A percentile compares a stretch with the other conserved stretches of the same genome.
Conservation (phyloP, 2,329 filamentous ascomycete species). For the Fusarium bulbicola region DNA sequence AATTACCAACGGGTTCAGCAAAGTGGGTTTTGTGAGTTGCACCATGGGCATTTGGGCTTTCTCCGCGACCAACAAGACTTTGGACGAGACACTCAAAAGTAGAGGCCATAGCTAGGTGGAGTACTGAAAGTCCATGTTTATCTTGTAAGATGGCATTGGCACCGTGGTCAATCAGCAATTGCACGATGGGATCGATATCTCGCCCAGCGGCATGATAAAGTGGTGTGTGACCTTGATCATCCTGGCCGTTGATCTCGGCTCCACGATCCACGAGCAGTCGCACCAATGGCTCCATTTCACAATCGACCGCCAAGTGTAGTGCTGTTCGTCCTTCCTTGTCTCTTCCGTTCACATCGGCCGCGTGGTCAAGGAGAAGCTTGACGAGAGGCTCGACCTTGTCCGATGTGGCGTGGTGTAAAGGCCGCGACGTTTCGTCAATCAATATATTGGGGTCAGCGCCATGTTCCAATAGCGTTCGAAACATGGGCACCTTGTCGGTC, state of each 20-base stretch:
- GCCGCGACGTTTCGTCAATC: background rate
- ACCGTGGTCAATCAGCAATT: background rate
- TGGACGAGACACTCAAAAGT: background rate
- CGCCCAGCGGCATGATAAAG: background rate
- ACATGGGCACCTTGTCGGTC: background rate
- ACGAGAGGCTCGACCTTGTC: background rate
- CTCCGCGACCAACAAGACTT: background rate
- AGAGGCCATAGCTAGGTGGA: background rate
- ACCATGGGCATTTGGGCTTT: background rate
- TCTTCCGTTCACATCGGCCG: background rate
- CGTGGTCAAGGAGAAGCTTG: background rate
- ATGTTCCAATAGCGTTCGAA: background rate
- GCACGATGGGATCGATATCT: background rate
- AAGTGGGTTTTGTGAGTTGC: background rate
- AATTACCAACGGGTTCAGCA: background rate
- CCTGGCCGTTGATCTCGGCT: background rate
- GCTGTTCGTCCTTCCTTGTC: background rate
- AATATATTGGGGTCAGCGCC: background rate
- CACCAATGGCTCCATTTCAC: background rate
- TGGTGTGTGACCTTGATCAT: background rate
- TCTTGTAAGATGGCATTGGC: background rate
- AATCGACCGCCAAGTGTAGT: background rate
- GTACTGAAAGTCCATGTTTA: background rate
- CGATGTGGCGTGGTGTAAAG: background rate
- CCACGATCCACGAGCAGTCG: background rate